Evolutionary conservation across 257 asterid species (phyloP), one percentile per base, ranked within the genome.

Genomic region (Perilla frutescens): DNA sequence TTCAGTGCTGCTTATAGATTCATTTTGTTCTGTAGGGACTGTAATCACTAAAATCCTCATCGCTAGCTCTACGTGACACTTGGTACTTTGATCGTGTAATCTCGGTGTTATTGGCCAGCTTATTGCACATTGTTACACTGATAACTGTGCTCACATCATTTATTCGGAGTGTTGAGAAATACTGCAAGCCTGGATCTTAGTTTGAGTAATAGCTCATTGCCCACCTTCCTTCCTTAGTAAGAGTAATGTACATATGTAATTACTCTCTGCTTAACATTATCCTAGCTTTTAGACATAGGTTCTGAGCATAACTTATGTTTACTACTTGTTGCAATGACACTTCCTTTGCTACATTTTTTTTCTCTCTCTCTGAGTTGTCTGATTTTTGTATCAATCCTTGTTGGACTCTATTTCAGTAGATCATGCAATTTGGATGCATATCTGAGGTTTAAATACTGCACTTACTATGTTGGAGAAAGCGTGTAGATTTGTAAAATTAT

Each of bases 231-330:
- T 20, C 26, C 56, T 47, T 54, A 34, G 41, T 53, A 14, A 34
- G 64, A 49, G 75, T 74, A 56, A 62, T 68, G 83, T 80, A 77
- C 73, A 77, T 83, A 80, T 62, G 74, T 64, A 48, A 75, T 71
- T 51, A 54, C 76, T 63, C 66, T 26, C 9, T 53, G 70, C 70
- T 66, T 50, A 53, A 74, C 0, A 66, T 62, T 76, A 74, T 68
- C 41, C 70, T 44, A 56, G 66, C 49, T 40, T 44, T 14, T 62
- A 40, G 63, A 57, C 10, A 7, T 40, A 43, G 60, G 58, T 72
- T 66, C 70, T 56, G 49, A 71, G 61, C 62, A 15, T 67, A 66
- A 36, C 70, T 39, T 68, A 59, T 39, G 63, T 4, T 13, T 8
- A 7, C 12, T 8, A 12, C 12, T 36, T 71, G 64, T 64, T 57